phyloP scores from a whole-genome alignment of 106 monocot genomes.

The Dioscorea alata region DNA sequence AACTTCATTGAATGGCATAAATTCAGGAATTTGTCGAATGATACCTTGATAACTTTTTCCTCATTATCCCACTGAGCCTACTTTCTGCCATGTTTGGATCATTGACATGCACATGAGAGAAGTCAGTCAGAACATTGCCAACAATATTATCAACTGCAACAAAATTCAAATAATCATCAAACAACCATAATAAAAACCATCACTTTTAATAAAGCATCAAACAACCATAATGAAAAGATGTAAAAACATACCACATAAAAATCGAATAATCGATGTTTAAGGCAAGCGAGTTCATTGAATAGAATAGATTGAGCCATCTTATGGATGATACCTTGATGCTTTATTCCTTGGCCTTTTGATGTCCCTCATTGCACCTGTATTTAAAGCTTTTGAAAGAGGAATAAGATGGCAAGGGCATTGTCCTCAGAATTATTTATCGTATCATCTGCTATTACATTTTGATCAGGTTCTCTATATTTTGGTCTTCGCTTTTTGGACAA shows the following conservation, averaged over 20 bases:
- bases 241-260: too few relatives aligned
- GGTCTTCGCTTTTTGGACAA: not conserved
- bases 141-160: not conserved
- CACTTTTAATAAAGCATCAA: not conserved
- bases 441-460: not conserved
- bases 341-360: constrained; percentile 1
- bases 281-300: too few relatives aligned
- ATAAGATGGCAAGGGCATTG: constrained; percentile 5
- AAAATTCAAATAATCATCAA: too few relatives aligned
- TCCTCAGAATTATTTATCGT: too few relatives aligned
- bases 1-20: too few relatives aligned
- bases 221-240: too few relatives aligned
- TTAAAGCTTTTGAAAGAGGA: not conserved
- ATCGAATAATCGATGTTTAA: too few relatives aligned
- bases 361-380: constrained; percentile 1
- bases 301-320: not conserved
- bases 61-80: not conserved
- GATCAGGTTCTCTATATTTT: not conserved
- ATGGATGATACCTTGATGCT: not conserved
- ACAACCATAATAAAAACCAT: not conserved
- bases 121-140: not conserved
- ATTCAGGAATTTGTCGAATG: too few relatives aligned
- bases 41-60: constrained; percentile 23
- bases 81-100: not conserved
- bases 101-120: not conserved